Evolutionary conservation across 176 grass and related monocot genomes (phyloP).

Genomic region (Hyparrhenia diplandra): DNA sequence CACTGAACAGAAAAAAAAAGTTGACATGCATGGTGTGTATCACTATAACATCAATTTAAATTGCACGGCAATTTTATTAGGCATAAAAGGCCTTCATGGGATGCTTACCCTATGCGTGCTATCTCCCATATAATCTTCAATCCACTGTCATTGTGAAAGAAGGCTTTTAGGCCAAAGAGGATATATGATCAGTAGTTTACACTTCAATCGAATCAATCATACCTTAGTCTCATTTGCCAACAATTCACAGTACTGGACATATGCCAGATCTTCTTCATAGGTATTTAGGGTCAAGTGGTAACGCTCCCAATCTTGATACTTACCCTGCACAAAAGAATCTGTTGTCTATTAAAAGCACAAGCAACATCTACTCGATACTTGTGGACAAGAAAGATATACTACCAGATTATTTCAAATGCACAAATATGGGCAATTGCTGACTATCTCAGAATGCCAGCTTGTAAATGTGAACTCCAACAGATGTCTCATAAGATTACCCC

Average conservation of each 20-base stretch:
- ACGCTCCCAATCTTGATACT: not conserved
- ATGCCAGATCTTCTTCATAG: not conserved
- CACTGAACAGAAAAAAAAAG: not conserved
- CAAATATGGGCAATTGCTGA: too few relatives aligned
- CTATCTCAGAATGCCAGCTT: too few relatives aligned
- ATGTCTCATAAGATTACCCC: too few relatives aligned
- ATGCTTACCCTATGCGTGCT: too few relatives aligned
- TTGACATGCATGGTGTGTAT: not conserved
- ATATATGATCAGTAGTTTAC: not conserved
- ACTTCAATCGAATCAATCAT: not conserved
- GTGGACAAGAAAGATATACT: too few relatives aligned
- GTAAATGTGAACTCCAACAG: too few relatives aligned
- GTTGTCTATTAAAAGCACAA: too few relatives aligned
- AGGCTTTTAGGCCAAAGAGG: not conserved
- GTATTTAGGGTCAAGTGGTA: not conserved
- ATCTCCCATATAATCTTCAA: too few relatives aligned
- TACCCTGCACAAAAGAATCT: not conserved
- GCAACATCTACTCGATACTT: too few relatives aligned
- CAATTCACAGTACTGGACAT: conserved; percentile 1
- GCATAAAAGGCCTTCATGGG: too few relatives aligned
- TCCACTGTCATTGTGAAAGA: conserved; percentile 26
- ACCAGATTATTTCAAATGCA: too few relatives aligned
- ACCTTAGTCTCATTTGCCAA: conserved; percentile 17
- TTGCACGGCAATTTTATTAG: not conserved
- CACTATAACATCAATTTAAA: not conserved